phyloP scores from a whole-genome alignment of 805 yeast genomes.

The Komagataella pastoris region DNA sequence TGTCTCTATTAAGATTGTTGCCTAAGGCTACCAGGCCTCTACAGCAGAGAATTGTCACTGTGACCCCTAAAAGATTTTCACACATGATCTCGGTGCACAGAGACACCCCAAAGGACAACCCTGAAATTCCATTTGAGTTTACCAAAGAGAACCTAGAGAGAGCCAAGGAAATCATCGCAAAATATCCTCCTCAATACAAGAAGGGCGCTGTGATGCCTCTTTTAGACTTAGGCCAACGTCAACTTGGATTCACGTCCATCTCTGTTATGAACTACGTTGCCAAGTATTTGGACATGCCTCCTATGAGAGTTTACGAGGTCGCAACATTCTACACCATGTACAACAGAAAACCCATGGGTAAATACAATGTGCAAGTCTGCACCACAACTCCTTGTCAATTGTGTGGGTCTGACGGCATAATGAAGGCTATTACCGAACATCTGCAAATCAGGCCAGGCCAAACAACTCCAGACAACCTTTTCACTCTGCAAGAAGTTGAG shows the following conservation, averaged over 20 bases:
- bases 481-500: conserved; percentile 80
- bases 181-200: conserved; percentile 78
- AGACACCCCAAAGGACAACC: conserved; percentile 56
- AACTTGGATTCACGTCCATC: conserved; percentile 73
- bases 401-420: conserved; percentile 70
- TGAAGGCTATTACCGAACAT: conserved; percentile 50
- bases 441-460: conserved; percentile 63
- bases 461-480: conserved; percentile 60
- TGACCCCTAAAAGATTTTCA: not conserved
- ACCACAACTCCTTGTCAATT: conserved; percentile 86
- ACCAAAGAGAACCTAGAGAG: conserved; percentile 45
- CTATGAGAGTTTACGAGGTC: conserved; percentile 88
- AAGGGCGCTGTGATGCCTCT: conserved; percentile 85
- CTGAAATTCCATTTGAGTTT: conserved; percentile 60
- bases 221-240: conserved; percentile 79
- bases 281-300: conserved; percentile 73
- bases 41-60: not conserved
- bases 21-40: not conserved
- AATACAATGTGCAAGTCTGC: conserved; percentile 72
- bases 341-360: conserved; percentile 77
- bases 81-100: conserved; percentile 40
- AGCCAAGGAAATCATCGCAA: conserved; percentile 63
- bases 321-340: conserved; percentile 90
- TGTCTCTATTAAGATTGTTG: not conserved
- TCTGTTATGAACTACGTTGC: conserved; percentile 88